These are phyloP conservation scores for Trichosporon sp. DNA, from an alignment of 1,284 basidiomycete species.

Conservation along the genomic window DNA sequence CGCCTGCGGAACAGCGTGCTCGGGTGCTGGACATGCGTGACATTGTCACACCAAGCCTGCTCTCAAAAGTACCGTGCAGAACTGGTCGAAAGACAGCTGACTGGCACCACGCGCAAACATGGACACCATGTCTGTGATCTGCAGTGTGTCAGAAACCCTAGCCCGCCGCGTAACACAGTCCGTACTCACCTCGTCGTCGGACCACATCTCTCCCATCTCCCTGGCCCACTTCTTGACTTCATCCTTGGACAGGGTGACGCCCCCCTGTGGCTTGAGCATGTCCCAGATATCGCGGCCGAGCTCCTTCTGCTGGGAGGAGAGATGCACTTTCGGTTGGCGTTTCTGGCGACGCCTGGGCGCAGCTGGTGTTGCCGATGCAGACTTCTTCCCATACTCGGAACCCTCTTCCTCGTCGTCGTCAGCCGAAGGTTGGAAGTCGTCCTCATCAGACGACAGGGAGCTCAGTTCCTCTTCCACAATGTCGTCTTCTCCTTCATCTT, in stretches of 20 bases:
- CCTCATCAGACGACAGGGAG: slow-evolving; percentile 29
- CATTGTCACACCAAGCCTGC: slow-evolving; percentile 54
- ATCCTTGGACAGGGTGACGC: slow-evolving; percentile 42
- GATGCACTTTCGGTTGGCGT: slow-evolving; percentile 26
- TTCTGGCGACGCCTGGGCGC: slow-evolving; percentile 17
- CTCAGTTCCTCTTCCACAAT: slow-evolving; percentile 23
- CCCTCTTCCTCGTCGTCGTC: slow-evolving; percentile 31
- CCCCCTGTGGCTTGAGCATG: slow-evolving; percentile 44
- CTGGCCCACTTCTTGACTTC: slow-evolving; percentile 52
- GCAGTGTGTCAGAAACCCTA: not conserved
- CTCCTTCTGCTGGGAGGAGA: slow-evolving; percentile 45
- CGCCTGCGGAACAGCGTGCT: not conserved
- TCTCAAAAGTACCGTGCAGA: slow-evolving; percentile 50
- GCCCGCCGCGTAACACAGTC: not conserved
- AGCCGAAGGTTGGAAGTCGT: slow-evolving; percentile 37
- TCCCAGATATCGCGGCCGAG: slow-evolving; percentile 51
- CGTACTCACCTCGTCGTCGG: slow-evolving; percentile 52
- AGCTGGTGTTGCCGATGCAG: slow-evolving; percentile 12
- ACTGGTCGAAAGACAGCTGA: slow-evolving; percentile 51
- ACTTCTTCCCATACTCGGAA: slow-evolving; percentile 25
- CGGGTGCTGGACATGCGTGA: not conserved
- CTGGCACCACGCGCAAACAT: slow-evolving; percentile 51
- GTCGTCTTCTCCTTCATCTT: slow-evolving; percentile 30
- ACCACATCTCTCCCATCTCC: slow-evolving; percentile 55
- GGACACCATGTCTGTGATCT: slow-evolving; percentile 57